A percentile compares a stretch with the other conserved stretches of the same genome.
Evolutionary conservation across 2,329 filamentous ascomycete genomes (phyloP).

Genomic region (Bipolaris zeicola): DNA sequence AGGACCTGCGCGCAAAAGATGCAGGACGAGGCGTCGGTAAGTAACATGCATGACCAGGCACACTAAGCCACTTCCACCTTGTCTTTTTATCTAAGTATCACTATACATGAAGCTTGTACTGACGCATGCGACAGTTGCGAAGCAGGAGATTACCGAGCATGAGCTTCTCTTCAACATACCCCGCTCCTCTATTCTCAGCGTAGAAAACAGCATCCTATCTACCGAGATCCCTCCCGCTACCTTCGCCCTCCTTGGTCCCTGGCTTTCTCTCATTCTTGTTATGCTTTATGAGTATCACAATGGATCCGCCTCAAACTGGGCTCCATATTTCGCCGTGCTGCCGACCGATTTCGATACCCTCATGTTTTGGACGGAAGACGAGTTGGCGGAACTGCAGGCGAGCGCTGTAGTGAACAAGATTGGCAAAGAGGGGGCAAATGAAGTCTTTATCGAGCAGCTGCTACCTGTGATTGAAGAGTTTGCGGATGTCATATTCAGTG

Average conservation of each 20-base stretch:
- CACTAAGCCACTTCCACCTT: not conserved
- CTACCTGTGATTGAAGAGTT: constrained; percentile 58
- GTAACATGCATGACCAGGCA: constrained; percentile 38
- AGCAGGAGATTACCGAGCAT: constrained; percentile 70
- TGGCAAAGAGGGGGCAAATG: constrained; percentile 72
- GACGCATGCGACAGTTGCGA: constrained; percentile 64
- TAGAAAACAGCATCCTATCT: constrained; percentile 72
- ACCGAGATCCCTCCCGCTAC: constrained; percentile 53
- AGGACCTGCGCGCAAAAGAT: constrained; percentile 61
- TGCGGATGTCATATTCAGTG: constrained; percentile 47
- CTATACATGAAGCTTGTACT: not conserved
- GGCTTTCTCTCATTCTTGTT: constrained; percentile 70
- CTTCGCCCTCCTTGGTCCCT: constrained; percentile 51
- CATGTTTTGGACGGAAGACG: constrained; percentile 82
- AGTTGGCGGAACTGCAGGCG: constrained; percentile 75
- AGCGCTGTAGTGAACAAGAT: constrained; percentile 79
- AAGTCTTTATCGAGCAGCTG: constrained; percentile 66
- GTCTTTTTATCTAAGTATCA: not conserved
- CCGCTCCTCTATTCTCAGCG: constrained; percentile 70
- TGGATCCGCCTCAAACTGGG: constrained; percentile 70
- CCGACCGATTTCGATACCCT: constrained; percentile 76
- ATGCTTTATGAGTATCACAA: constrained; percentile 77
- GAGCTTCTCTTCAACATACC: constrained; percentile 83
- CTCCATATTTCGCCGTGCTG: constrained; percentile 76
- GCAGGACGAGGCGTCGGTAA: constrained; percentile 68